Percentiles rank a stretch among this genome's conserved stretches.
phyloP scores from a whole-genome alignment of 768 basidiomycete species.

The Tulasnella sp. region DNA sequence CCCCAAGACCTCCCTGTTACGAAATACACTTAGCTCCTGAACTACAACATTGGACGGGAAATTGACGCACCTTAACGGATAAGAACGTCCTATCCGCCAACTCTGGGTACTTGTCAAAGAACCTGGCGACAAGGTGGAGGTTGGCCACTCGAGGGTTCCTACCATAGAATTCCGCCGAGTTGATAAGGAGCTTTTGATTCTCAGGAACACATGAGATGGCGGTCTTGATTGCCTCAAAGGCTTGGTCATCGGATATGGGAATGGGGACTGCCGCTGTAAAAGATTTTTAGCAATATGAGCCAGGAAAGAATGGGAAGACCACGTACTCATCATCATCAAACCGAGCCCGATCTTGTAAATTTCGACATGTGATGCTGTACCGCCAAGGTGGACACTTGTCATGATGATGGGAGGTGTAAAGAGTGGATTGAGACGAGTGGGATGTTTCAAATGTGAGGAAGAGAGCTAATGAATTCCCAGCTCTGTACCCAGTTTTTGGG shows the following conservation, averaged over 20 bases:
- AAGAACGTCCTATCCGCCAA: constrained; percentile 39
- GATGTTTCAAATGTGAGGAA: no score
- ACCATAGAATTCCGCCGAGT: constrained; percentile 50
- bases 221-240: constrained; percentile 51
- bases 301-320: background rate
- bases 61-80: constrained; percentile 37
- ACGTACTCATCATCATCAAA: background rate
- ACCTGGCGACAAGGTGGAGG: constrained; percentile 39
- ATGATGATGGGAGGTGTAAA: background rate
- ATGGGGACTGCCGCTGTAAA: constrained; percentile 31
- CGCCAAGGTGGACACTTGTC: background rate
- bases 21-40: background rate
- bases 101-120: constrained; percentile 39
- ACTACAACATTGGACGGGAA: background rate
- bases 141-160: constrained; percentile 32
- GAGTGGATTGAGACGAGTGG: no score
- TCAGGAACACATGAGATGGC: constrained; percentile 35
- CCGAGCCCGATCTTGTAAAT: background rate
- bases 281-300: background rate
- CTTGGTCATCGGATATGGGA: constrained; percentile 43
- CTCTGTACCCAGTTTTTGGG: no score
- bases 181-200: constrained; percentile 40
- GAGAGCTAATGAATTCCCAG: no score
- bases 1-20: constrained; percentile 14
- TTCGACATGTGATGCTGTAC: background rate